phyloP scores from a whole-genome alignment of 345 rosid species.

The Acer saccharum region DNA sequence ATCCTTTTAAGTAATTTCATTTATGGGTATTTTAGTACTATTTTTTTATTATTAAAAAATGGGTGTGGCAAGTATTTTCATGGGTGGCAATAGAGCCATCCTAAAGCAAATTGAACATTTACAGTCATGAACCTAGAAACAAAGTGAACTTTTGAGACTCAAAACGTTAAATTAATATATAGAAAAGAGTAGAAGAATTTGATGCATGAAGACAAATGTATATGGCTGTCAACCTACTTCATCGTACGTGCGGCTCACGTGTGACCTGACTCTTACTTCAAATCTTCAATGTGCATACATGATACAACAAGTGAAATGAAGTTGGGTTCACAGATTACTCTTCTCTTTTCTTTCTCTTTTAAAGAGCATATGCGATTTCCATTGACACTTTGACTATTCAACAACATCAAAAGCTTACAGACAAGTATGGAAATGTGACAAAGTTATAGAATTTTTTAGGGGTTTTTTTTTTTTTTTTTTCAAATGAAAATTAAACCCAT shows the following conservation, averaged over 20 bases:
- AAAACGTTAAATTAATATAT: too few relatives aligned
- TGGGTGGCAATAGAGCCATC: too few relatives aligned
- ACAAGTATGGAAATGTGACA: neutral
- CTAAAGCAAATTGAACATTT: neutral
- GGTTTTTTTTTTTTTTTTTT: neutral
- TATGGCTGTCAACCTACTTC: slow-evolving; percentile 1
- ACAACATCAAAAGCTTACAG: neutral
- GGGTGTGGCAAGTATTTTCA: too few relatives aligned
- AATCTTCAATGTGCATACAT: neutral
- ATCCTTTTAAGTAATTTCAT: too few relatives aligned
- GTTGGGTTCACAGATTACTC: neutral
- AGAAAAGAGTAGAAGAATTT: neutral
- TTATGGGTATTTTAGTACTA: too few relatives aligned
- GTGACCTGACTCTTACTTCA: neutral
- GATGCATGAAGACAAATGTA: neutral
- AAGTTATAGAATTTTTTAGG: neutral
- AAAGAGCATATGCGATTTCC: slow-evolving; percentile 32
- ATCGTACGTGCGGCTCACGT: slow-evolving; percentile 30
- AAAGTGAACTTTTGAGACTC: neutral
- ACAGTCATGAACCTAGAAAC: neutral
- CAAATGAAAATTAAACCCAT: neutral
- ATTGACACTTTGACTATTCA: slow-evolving; percentile 21
- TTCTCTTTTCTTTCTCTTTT: neutral
- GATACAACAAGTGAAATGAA: neutral
- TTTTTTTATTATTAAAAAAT: too few relatives aligned